Percentiles rank a stretch among this genome's conserved stretches.
Conservation (phyloP, 2,329 filamentous ascomycete species). For the Penicillium decumbens region DNA sequence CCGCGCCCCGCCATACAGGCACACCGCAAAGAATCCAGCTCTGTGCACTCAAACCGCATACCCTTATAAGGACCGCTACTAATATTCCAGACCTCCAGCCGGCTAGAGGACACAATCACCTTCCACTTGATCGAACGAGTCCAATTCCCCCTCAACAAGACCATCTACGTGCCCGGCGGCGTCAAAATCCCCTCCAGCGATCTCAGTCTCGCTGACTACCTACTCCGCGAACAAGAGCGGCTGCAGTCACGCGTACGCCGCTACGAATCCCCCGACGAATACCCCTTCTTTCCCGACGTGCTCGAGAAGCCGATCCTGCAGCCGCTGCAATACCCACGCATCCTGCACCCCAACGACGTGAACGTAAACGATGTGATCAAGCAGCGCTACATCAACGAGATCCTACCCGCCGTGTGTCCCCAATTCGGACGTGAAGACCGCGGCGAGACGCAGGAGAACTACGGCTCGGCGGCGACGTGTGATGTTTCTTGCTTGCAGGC, state of each 20-base stretch:
- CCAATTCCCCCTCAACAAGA: slow-evolving; percentile 90
- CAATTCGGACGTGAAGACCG: slow-evolving; percentile 70
- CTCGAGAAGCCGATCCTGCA: slow-evolving; percentile 78
- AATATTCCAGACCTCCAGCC: slow-evolving; percentile 51
- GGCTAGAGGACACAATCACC: slow-evolving; percentile 94
- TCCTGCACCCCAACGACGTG: slow-evolving; percentile 83
- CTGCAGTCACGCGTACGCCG: slow-evolving; percentile 89
- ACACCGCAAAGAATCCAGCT: background rate
- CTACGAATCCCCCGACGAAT: slow-evolving; percentile 94
- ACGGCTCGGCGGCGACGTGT: slow-evolving; percentile 84
- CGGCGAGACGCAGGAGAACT: slow-evolving; percentile 86
- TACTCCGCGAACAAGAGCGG: slow-evolving; percentile 81
- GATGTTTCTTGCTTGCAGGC: slow-evolving; percentile 90
- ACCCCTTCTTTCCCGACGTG: slow-evolving; percentile 87
- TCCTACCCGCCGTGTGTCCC: slow-evolving; percentile 79
- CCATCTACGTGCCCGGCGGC: slow-evolving; percentile 78
- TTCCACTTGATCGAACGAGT: slow-evolving; percentile 95
- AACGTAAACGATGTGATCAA: slow-evolving; percentile 88
- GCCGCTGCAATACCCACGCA: slow-evolving; percentile 78
- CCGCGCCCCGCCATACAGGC: slow-evolving; percentile 10
- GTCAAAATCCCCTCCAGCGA: slow-evolving; percentile 67
- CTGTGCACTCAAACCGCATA: background rate
- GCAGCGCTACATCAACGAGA: slow-evolving; percentile 72
- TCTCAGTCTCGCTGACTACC: slow-evolving; percentile 89
- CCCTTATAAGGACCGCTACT: slow-evolving; percentile 1